Evolutionary conservation across 2,329 filamentous ascomycete species (phyloP).

Genomic region (Calonectria henricotiae): DNA sequence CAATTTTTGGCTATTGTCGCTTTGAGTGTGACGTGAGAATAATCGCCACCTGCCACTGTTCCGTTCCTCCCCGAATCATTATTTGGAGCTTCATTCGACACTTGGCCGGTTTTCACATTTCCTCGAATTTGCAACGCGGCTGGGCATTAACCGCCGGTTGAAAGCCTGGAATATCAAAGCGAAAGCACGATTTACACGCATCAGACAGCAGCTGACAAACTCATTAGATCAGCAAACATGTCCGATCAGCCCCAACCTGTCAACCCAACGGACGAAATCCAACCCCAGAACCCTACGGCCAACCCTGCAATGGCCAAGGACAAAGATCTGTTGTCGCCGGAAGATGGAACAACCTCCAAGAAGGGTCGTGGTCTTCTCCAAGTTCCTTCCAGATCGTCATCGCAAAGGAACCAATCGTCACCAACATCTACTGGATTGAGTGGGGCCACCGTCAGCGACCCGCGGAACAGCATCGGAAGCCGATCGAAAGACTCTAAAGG

Average conservation of each 20-base stretch:
- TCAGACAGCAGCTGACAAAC: conserved; percentile 43
- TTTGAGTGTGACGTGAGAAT: conserved; percentile 24
- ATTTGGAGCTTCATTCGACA: not conserved
- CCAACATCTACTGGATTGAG: conserved; percentile 74
- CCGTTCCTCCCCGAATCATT: not conserved
- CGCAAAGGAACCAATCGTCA: conserved; percentile 73
- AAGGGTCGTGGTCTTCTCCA: conserved; percentile 70
- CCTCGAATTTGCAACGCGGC: conserved; percentile 17
- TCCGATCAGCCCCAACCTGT: conserved; percentile 53
- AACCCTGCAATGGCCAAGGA: conserved; percentile 63
- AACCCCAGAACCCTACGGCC: conserved; percentile 56
- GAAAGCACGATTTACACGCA: conserved; percentile 19
- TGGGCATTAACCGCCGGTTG: conserved; percentile 10
- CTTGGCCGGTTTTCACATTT: conserved; percentile 10
- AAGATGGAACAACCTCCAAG: conserved; percentile 63
- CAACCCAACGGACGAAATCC: conserved; percentile 54
- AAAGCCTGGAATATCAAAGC: conserved; percentile 32
- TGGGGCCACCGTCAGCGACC: conserved; percentile 73
- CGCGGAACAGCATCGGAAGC: conserved; percentile 75
- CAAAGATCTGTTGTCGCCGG: conserved; percentile 60
- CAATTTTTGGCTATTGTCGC: conserved; percentile 29
- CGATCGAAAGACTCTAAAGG: conserved; percentile 78
- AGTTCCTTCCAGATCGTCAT: conserved; percentile 76
- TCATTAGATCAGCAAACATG: conserved; percentile 54
- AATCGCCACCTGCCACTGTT: conserved; percentile 1